Evolutionary conservation across 2,329 filamentous ascomycete species (phyloP).

Genomic region (Monosporascus sp.): DNA sequence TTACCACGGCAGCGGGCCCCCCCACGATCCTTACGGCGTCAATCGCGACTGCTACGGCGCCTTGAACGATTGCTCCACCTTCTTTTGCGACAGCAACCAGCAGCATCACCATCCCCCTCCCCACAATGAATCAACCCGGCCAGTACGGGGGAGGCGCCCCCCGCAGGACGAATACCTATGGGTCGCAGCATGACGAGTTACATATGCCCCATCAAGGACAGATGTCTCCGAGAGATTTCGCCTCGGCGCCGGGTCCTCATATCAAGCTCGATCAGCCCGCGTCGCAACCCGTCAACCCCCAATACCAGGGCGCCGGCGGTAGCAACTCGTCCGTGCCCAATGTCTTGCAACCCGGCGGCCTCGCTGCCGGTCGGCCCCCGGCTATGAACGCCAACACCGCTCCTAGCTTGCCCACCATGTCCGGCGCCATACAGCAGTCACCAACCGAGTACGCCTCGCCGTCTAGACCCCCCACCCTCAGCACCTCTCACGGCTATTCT

Average conservation of each 20-base stretch:
- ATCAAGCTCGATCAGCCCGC: constrained; percentile 45
- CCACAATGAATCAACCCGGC: constrained; percentile 33
- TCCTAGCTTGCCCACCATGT: constrained; percentile 43
- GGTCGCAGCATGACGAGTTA: constrained; percentile 46
- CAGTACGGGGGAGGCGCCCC: constrained; percentile 29
- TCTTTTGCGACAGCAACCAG: no score
- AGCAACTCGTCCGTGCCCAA: constrained; percentile 46
- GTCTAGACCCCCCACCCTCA: constrained; percentile 61
- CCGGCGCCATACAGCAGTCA: constrained; percentile 34
- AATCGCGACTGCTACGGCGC: no score
- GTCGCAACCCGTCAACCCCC: constrained; percentile 31
- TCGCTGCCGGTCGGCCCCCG: constrained; percentile 29
- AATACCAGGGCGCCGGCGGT: constrained; percentile 31
- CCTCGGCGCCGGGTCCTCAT: constrained; percentile 36
- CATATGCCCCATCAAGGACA: constrained; percentile 43
- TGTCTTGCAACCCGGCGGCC: constrained; percentile 53
- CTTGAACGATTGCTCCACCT: no score
- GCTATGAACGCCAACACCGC: constrained; percentile 39
- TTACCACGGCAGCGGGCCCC: no score
- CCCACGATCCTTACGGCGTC: no score
- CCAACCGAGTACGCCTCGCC: constrained; percentile 41
- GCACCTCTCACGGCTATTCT: constrained; percentile 70
- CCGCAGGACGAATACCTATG: constrained; percentile 35
- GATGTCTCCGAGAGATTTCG: constrained; percentile 44
- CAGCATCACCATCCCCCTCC: constrained; percentile 10